Evolutionary conservation across 371 early-diverging fungal species (phyloP), one percentile per base, ranked within the genome.

Genomic region (Rhizopus sp.): DNA sequence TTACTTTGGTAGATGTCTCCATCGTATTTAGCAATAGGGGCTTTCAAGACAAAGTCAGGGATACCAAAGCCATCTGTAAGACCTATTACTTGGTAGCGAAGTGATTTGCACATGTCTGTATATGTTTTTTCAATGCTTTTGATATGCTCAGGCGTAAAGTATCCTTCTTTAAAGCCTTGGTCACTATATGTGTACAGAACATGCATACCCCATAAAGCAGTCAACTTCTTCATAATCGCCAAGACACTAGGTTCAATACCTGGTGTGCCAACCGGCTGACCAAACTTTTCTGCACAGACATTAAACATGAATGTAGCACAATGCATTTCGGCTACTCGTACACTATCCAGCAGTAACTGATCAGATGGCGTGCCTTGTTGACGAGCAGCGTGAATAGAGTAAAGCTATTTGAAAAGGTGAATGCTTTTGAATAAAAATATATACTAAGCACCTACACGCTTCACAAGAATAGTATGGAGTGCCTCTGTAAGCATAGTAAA

Each of bases 21-120:
- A 60, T 86, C 82, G 29, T 78, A 77, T 46, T 77, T 76, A n/a
- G 77, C 88, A 59, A 88, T 82, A 5, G 87, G 87, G 7, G 85
- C 82, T 68, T 86, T 86, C 45, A 86, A 53, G 34, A 86, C 62
- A 64, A 83, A 88, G 56, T 88, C 88, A 12, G 88, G 87, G 33
- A 80, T 73, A 1, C 72, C 79, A 62, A 80, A 86, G 3, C 80
- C 84, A 63, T 88, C 88, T 9, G 82, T 72, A 7, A 87, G 65
- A 3, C 86, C 85, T 48, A 89, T 72, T 0, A 80, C 83, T 53
- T 85, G 81, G 32, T 69, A 67, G 32, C 89, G 81, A 34, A 86
- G 60, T 7, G 72, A 70, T 63, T 76, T 75, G 63, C 85, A 86
- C 45, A 55, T 23, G 13, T 68, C 46, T 7, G 48, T 35, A 51